These are phyloP conservation scores for Pseudogymnoascus verrucosus DNA, from an alignment of 2,329 filamentous ascomycete species.

Conservation along the genomic window DNA sequence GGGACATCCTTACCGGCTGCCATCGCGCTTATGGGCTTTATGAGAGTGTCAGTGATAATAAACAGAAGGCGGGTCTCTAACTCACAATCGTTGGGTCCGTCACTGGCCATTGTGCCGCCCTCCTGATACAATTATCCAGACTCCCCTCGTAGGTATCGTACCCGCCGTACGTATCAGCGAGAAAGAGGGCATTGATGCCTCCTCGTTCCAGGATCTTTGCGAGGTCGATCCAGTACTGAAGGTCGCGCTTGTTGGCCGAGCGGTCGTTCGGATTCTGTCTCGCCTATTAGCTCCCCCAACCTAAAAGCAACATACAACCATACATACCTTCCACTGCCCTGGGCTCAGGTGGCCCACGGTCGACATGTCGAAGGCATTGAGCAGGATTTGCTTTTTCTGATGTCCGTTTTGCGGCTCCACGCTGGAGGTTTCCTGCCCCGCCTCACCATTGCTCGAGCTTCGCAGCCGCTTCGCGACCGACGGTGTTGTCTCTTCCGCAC, in stretches of 20 bases:
- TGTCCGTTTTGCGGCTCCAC: conserved; percentile 3
- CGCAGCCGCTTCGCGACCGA: background rate
- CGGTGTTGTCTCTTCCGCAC: background rate
- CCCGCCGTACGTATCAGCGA: conserved; percentile 50
- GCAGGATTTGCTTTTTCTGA: conserved; percentile 45
- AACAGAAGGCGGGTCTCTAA: conserved; percentile 21
- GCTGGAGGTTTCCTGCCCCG: background rate
- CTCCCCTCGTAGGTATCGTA: conserved; percentile 58
- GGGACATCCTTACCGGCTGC: conserved; percentile 42
- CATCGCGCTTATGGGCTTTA: conserved; percentile 55
- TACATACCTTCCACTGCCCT: conserved; percentile 57
- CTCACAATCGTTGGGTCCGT: conserved; percentile 55
- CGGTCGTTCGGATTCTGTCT: conserved; percentile 50
- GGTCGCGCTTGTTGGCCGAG: conserved; percentile 50
- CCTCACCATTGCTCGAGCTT: background rate
- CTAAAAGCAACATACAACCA: conserved; percentile 12
- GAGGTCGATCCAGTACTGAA: conserved; percentile 57
- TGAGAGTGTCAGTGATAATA: background rate
- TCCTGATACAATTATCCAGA: conserved; percentile 50
- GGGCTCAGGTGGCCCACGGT: conserved; percentile 57
- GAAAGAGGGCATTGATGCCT: conserved; percentile 55
- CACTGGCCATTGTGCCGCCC: conserved; percentile 62
- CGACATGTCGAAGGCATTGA: conserved; percentile 61
- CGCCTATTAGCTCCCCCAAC: background rate
- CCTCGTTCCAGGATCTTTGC: conserved; percentile 54